phyloP scores from a whole-genome alignment of 2,329 filamentous ascomycete species.

The Colletotrichum acutatum region DNA sequence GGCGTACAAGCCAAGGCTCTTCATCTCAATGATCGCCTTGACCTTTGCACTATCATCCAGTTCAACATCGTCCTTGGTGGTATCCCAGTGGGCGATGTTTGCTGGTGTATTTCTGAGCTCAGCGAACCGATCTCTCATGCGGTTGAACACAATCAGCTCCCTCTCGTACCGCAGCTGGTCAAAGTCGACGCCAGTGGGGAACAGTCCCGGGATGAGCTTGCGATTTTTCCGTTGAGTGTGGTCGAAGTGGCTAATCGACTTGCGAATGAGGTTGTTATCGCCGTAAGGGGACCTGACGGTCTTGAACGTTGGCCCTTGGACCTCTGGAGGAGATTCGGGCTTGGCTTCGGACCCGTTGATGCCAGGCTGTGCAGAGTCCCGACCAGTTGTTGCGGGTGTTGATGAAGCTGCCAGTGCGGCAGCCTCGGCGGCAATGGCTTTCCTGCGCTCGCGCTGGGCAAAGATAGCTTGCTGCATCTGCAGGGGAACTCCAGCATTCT shows the following conservation, averaged over 20 bases:
- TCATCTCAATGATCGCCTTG: slow-evolving; percentile 94
- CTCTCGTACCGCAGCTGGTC: slow-evolving; percentile 88
- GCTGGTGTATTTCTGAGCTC: slow-evolving; percentile 87
- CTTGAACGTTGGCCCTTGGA: slow-evolving; percentile 68
- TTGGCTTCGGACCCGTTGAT: slow-evolving; percentile 50
- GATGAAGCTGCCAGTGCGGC: slow-evolving; percentile 52
- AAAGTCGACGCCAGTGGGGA: slow-evolving; percentile 88
- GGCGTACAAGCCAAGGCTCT: slow-evolving; percentile 86
- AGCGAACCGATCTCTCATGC: slow-evolving; percentile 84
- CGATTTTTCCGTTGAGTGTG: slow-evolving; percentile 82
- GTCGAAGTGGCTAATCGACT: slow-evolving; percentile 80
- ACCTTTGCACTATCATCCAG: slow-evolving; percentile 86
- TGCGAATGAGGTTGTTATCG: slow-evolving; percentile 57
- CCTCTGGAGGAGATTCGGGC: slow-evolving; percentile 47
- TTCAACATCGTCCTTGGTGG: slow-evolving; percentile 72
- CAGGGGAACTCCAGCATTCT: slow-evolving; percentile 84
- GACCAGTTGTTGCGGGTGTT: slow-evolving; percentile 40
- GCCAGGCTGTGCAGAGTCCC: slow-evolving; percentile 43
- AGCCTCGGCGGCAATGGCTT: slow-evolving; percentile 62
- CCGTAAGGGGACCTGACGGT: slow-evolving; percentile 80
- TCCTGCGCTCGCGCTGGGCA: slow-evolving; percentile 75
- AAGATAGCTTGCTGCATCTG: slow-evolving; percentile 87
- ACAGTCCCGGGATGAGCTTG: slow-evolving; percentile 84
- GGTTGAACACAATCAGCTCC: slow-evolving; percentile 89
- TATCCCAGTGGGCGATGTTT: slow-evolving; percentile 89